Evolutionary conservation across 257 asterid genomes (phyloP).

Genomic region (Nemophila menziesii): DNA sequence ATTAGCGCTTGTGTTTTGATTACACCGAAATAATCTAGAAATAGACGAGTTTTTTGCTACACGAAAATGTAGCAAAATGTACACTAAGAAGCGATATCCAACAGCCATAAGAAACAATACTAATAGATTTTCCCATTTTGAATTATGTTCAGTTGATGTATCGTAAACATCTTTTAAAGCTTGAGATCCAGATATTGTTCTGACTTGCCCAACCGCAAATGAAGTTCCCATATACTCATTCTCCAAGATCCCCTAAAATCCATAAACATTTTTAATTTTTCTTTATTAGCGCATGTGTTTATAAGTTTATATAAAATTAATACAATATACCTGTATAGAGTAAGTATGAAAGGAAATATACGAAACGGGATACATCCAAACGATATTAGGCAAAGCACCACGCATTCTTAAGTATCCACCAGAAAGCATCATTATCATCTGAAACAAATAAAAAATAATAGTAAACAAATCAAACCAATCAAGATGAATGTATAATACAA

Average conservation of each 20-base stretch:
- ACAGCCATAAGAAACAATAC: constrained; percentile 63
- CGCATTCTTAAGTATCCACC: constrained; percentile 93
- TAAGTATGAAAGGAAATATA: constrained; percentile 84
- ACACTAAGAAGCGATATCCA: constrained; percentile 55
- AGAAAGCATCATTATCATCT: constrained; percentile 87
- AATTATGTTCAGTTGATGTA: constrained; percentile 38
- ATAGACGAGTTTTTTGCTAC: constrained; percentile 32
- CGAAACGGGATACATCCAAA: constrained; percentile 93
- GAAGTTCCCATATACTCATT: constrained; percentile 72
- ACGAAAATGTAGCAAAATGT: constrained; percentile 44
- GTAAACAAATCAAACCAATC: constrained; percentile 1
- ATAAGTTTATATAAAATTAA: not conserved
- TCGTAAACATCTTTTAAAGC: constrained; percentile 69
- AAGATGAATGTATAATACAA: too few relatives aligned
- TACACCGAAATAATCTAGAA: constrained; percentile 31
- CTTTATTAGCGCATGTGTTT: not conserved
- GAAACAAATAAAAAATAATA: constrained; percentile 13
- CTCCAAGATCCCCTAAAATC: constrained; percentile 89
- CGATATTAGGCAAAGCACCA: constrained; percentile 57
- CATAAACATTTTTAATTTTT: not conserved
- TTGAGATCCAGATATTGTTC: constrained; percentile 72
- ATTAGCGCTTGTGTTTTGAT: constrained; percentile 21
- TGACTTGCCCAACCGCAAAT: constrained; percentile 78
- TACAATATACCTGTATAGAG: constrained; percentile 82
- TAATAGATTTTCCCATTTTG: constrained; percentile 76